Percentiles rank a stretch among this genome's conserved stretches.
Evolutionary conservation across 139 green algal genomes (phyloP).

Genomic region (Coelastrella sp.): DNA sequence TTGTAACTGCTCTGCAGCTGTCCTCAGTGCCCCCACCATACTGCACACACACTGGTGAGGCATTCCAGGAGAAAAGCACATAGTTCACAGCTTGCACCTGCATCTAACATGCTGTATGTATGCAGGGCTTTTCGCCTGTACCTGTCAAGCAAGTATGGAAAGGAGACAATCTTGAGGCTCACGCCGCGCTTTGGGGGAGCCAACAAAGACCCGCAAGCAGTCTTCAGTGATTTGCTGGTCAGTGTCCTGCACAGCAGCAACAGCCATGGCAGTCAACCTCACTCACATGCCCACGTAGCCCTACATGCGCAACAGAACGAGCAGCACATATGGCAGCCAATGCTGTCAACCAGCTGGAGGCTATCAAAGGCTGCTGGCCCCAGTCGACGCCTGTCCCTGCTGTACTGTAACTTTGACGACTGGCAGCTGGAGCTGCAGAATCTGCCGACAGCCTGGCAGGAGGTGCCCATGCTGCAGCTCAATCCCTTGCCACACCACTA

Average conservation of each 20-base stretch:
- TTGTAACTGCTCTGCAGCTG: too few species aligned
- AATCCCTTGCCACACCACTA: not conserved
- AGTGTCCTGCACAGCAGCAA: constrained; percentile 38
- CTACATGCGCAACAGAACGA: too few species aligned
- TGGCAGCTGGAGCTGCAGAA: constrained; percentile 43
- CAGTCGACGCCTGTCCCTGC: not conserved
- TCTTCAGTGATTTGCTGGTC: constrained; percentile 12
- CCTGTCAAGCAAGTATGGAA: constrained; percentile 76
- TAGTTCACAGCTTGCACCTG: not conserved
- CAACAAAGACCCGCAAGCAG: not conserved
- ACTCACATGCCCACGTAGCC: too few species aligned
- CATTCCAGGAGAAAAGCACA: too few species aligned
- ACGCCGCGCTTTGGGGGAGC: constrained; percentile 57
- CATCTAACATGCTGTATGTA: not conserved
- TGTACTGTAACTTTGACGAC: not conserved
- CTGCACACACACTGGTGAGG: too few species aligned
- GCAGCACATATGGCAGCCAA: too few species aligned
- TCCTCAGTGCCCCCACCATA: too few species aligned
- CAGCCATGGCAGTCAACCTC: not conserved
- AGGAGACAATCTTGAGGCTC: constrained; percentile 57
- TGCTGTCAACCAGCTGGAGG: not conserved
- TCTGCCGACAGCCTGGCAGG: constrained; percentile 14
- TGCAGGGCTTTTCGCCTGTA: constrained; percentile 75
- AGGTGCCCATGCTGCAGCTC: constrained; percentile 19
- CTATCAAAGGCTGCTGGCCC: not conserved